Evolutionary conservation across 2,329 filamentous ascomycete species (phyloP).

Genomic region (Epichloe gansuensis): DNA sequence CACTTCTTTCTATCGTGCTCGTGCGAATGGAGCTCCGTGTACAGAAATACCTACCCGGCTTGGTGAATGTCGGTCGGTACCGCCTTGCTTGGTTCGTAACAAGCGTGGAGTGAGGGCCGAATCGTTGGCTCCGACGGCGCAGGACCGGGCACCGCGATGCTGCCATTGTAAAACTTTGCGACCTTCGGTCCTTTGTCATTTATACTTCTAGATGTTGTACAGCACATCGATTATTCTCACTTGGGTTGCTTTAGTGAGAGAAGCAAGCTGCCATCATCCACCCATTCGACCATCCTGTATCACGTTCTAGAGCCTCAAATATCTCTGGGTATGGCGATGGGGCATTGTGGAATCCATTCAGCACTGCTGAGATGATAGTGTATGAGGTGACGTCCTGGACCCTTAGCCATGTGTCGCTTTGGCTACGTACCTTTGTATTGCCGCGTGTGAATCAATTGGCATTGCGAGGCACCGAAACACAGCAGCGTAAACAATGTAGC

Average conservation of each 20-base stretch:
- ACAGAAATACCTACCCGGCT: too few relatives aligned
- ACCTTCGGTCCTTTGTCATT: too few relatives aligned
- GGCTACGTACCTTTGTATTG: neutral
- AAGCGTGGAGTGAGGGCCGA: neutral
- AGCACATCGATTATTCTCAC: neutral
- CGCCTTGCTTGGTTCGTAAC: neutral
- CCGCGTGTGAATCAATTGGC: neutral
- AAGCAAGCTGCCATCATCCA: neutral
- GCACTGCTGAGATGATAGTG: neutral
- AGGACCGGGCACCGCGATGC: neutral
- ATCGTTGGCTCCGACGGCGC: neutral
- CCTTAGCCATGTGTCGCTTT: neutral
- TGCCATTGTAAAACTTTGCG: neutral
- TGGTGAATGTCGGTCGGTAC: too few relatives aligned
- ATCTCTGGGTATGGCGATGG: neutral
- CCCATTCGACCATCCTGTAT: neutral
- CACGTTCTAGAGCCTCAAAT: slow-evolving; percentile 1
- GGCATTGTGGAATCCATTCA: neutral
- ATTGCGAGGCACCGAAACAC: neutral
- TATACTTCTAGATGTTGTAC: neutral
- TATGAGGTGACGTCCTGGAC: neutral
- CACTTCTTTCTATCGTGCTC: too few relatives aligned
- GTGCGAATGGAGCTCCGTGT: too few relatives aligned
- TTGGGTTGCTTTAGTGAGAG: neutral
- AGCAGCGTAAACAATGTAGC: neutral